These are phyloP conservation scores for Phalaenopsis equestris DNA, from an alignment of 106 monocot genomes.

Conservation along the genomic window DNA sequence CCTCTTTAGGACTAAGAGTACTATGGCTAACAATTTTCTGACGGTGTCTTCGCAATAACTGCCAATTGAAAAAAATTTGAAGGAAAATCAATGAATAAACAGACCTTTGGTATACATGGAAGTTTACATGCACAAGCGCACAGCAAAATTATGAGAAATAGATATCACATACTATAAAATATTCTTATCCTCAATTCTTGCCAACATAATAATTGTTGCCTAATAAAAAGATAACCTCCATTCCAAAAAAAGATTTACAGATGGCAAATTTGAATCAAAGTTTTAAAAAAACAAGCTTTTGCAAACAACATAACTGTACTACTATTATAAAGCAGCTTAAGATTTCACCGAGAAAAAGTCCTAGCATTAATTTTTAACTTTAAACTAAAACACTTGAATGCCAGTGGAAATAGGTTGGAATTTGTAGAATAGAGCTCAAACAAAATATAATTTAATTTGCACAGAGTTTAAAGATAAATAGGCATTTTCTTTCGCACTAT, in stretches of 20 bases:
- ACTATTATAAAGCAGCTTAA: no score
- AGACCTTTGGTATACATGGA: background rate
- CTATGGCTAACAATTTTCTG: slow-evolving; percentile 40
- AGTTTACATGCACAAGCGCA: background rate
- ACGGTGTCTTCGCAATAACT: slow-evolving; percentile 78
- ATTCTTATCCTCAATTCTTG: background rate
- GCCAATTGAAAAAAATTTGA: slow-evolving; percentile 10
- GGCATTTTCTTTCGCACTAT: no score
- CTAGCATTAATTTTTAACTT: no score
- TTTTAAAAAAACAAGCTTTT: background rate
- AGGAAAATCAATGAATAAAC: background rate
- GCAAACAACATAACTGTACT: background rate
- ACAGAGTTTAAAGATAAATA: no score
- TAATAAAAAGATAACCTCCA: background rate
- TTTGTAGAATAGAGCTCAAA: no score
- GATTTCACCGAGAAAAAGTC: no score
- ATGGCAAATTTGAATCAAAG: background rate
- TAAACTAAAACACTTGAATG: no score
- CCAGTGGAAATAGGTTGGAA: no score
- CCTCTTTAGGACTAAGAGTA: slow-evolving; percentile 70
- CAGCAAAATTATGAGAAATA: background rate
- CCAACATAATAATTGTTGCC: background rate
- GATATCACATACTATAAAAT: background rate
- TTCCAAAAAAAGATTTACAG: background rate
- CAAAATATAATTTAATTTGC: no score